These are phyloP conservation scores for Termitomyces eurrhizus DNA, from an alignment of 768 basidiomycete species.

Conservation along the genomic window DNA sequence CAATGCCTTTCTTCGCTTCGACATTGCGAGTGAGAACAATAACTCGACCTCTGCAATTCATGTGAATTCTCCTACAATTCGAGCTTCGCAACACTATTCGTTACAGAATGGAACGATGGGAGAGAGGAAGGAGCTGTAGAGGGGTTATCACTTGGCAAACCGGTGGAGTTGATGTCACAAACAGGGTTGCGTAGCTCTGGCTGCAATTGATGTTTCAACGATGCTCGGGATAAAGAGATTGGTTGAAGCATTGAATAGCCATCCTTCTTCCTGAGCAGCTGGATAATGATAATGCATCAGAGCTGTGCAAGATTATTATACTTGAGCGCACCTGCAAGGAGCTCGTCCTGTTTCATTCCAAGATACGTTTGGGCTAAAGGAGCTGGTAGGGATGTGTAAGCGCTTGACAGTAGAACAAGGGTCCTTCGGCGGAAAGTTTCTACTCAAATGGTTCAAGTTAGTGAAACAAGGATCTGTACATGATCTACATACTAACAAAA, in stretches of 20 bases:
- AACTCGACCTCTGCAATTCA: neutral
- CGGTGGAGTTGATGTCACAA: neutral
- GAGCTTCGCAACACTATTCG: slow-evolving; percentile 49
- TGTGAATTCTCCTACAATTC: slow-evolving; percentile 26
- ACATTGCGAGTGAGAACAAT: slow-evolving; percentile 9
- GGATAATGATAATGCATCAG: neutral
- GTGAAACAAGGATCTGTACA: neutral
- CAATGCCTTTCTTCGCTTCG: slow-evolving; percentile 18
- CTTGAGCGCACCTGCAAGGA: slow-evolving; percentile 31
- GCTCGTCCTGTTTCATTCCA: slow-evolving; percentile 38
- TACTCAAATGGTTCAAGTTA: slow-evolving; percentile 20
- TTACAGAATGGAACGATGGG: slow-evolving; percentile 44
- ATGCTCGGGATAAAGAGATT: slow-evolving; percentile 40
- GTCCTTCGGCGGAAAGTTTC: slow-evolving; percentile 59
- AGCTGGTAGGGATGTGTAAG: slow-evolving; percentile 61
- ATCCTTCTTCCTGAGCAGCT: slow-evolving; percentile 43
- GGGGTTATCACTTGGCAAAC: neutral
- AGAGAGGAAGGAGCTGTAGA: slow-evolving; percentile 40
- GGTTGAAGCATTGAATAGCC: slow-evolving; percentile 47
- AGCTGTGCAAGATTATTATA: neutral
- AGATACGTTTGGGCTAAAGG: slow-evolving; percentile 54
- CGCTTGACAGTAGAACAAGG: slow-evolving; percentile 51
- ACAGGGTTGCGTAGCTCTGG: slow-evolving; percentile 9
- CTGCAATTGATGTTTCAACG: slow-evolving; percentile 4
- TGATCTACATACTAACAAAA: slow-evolving; percentile 48